phyloP scores from a whole-genome alignment of 257 asterid species.

The Fraxinus quadrangulata region DNA sequence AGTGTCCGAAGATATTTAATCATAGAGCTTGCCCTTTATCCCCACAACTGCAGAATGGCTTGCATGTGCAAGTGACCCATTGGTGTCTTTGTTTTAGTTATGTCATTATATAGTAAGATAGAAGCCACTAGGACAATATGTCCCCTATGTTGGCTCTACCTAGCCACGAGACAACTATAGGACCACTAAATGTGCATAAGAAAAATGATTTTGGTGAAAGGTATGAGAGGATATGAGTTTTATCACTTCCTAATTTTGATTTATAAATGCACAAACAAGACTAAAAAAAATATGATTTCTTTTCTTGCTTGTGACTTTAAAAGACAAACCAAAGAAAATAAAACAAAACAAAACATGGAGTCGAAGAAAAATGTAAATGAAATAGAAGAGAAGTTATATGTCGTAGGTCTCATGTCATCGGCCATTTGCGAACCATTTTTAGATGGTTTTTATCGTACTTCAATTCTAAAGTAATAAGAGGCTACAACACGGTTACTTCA shows the following conservation, averaged over 20 bases:
- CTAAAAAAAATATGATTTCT: neutral
- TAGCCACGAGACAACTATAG: slow-evolving; percentile 34
- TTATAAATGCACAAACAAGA: neutral
- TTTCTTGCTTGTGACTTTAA: neutral
- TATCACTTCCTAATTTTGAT: neutral
- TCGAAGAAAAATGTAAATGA: too few species aligned
- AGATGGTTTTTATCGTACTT: neutral
- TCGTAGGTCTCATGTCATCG: neutral
- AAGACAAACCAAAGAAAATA: too few species aligned
- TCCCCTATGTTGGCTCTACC: slow-evolving; percentile 35
- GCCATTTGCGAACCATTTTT: neutral
- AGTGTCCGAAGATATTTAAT: slow-evolving; percentile 24
- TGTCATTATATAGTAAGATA: slow-evolving; percentile 31
- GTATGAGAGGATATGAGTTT: neutral
- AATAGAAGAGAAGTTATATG: neutral
- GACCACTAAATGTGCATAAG: slow-evolving; percentile 36
- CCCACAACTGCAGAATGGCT: slow-evolving; percentile 34
- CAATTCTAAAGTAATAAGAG: too few species aligned
- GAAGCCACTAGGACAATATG: slow-evolving; percentile 34
- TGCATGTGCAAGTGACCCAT: slow-evolving; percentile 44
- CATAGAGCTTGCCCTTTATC: slow-evolving; percentile 25
- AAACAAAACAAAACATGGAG: too few species aligned
- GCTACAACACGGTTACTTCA: neutral
- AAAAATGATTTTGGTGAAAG: neutral
- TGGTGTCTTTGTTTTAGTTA: slow-evolving; percentile 32